Evolutionary conservation across 1,284 basidiomycete species (phyloP).

Genomic region (Mycena sp.): DNA sequence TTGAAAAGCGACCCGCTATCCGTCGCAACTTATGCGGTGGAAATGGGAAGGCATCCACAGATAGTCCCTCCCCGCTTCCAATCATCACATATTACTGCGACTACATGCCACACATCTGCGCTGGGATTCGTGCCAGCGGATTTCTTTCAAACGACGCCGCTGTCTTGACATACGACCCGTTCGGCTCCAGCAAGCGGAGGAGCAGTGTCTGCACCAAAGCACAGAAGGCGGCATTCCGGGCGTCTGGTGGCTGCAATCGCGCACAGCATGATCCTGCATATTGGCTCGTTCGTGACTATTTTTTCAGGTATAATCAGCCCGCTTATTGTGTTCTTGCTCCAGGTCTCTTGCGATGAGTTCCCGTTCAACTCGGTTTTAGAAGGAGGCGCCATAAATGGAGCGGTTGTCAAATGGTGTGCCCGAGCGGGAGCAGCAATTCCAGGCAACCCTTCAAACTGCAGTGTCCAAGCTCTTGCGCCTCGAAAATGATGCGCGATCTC

Average conservation of each 20-base stretch:
- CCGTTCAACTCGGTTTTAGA: not conserved
- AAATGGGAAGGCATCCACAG: not conserved
- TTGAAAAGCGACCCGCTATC: too few relatives aligned
- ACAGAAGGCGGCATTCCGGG: not conserved
- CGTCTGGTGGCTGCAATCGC: not conserved
- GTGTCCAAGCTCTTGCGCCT: not conserved
- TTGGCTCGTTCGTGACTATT: not conserved
- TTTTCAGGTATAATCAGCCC: too few relatives aligned
- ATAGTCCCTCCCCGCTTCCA: not conserved
- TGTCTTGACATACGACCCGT: not conserved
- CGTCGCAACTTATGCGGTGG: not conserved
- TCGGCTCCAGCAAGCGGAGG: not conserved
- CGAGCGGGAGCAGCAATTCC: not conserved
- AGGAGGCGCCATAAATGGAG: not conserved
- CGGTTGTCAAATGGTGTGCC: not conserved
- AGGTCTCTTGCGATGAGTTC: conserved; percentile 6
- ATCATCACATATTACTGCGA: conserved; percentile 1
- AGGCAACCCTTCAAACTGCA: not conserved
- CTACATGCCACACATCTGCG: conserved; percentile 2
- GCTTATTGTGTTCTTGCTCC: not conserved
- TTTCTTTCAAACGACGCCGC: not conserved
- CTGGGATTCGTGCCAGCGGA: not conserved
- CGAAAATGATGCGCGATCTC: not conserved
- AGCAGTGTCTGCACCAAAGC: not conserved
- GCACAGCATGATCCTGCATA: not conserved